Base-by-base conservation (phyloP, 176 grass and related monocot genomes). In the Phyllostachys edulis region DNA sequence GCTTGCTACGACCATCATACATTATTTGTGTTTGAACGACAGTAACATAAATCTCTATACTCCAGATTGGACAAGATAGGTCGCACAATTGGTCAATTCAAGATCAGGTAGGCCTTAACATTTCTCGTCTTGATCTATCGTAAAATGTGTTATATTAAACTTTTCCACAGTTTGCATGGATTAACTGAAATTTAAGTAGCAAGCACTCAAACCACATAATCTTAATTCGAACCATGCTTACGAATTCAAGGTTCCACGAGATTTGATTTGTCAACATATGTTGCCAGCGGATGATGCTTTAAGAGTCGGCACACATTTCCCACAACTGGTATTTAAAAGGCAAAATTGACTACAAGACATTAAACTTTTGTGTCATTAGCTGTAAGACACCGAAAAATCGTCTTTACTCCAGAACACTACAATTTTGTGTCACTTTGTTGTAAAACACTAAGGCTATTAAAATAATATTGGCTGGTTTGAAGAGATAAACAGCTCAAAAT, bases 231-330 rank as follows among this genome's bases (percentile, higher is more conserved):
- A 27, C 63, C n/a, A 62, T 70, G 46, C 5, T 41, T 62, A n/a
- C n/a, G 45, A 56, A 34, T 69, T 45, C 27, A 73, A 26, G 63
- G 60, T 59, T 50, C 39, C 50, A 36, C 4, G 59, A 27, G 40
- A 67, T 45, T 63, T 79, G n/a, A 73, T 54, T 79, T 83, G n/a
- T 18, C 73, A 78, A 50, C 84, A 70, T 64, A 84, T 38, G 37
- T 68, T 71, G 70, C 24, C 9, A 37, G 45, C 80, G 69, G 49
- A 63, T 16, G 74, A 45, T 68, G 17, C 78, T 66, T 24, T 57
- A 54, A 73, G 57, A 86, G 66, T 60, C 73, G 82, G 47, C 46
- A 69, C 74, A 27, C 61, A 20, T 73, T 78, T 90, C 79, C n/a
- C 50, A 45, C 67, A 45, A 21, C 23, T 55, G 60, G 29, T 62